phyloP scores from a whole-genome alignment of 1,139 yeast species.

The Geotrichum bryndzae region DNA sequence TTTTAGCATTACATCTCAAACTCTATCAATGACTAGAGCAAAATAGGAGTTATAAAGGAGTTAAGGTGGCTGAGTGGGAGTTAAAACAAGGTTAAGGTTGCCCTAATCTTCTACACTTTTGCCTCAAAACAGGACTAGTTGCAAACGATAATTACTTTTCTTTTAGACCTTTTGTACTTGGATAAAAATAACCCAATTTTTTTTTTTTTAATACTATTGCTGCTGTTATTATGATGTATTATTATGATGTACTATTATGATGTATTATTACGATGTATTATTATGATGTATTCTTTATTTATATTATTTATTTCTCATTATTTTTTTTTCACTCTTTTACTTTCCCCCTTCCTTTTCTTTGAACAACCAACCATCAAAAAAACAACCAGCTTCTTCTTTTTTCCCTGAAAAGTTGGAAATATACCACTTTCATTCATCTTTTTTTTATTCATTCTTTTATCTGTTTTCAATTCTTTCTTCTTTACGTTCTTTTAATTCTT shows the following conservation, averaged over 20 bases:
- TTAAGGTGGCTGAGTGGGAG: not conserved
- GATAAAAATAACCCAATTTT: not conserved
- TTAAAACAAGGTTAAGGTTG: not conserved
- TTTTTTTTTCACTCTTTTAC: not conserved
- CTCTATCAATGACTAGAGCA: no score
- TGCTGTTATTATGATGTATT: no score
- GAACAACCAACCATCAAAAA: not conserved
- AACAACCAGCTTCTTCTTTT: not conserved
- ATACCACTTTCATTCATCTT: not conserved
- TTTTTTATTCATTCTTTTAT: not conserved
- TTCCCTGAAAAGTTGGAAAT: not conserved
- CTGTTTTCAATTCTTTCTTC: not conserved
- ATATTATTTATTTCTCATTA: no score
- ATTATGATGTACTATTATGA: no score
- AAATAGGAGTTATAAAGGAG: not conserved
- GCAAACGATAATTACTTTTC: not conserved
- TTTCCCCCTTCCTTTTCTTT: not conserved
- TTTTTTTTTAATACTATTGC: not conserved
- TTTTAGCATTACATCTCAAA: no score
- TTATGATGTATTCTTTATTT: no score
- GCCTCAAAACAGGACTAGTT: not conserved
- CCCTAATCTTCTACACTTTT: not conserved
- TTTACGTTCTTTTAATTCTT: not conserved
- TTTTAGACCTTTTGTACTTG: not conserved
- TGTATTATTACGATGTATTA: no score